Conservation (phyloP, 2,329 filamentous ascomycete species). For the Dryadomyces sulphureus region DNA sequence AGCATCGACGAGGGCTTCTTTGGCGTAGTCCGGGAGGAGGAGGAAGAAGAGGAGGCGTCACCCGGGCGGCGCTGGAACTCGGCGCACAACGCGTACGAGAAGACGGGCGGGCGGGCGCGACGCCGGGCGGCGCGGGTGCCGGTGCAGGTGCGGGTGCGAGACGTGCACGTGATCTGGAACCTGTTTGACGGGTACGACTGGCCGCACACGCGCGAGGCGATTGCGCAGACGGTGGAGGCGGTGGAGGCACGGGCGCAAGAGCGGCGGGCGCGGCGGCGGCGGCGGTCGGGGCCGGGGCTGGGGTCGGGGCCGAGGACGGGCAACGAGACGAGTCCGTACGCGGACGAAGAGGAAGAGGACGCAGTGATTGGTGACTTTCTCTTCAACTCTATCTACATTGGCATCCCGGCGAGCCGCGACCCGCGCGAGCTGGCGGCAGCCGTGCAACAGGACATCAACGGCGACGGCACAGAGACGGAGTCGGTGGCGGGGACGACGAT, state of each 20-base stretch:
- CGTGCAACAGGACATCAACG: conserved; percentile 75
- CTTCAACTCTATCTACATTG: conserved; percentile 98
- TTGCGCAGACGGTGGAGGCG: conserved; percentile 75
- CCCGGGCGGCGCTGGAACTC: conserved; percentile 60
- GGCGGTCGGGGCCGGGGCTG: conserved; percentile 27
- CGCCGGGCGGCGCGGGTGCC: conserved; percentile 40
- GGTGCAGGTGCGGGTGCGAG: conserved; percentile 62
- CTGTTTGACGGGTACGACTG: conserved; percentile 97
- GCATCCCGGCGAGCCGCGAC: conserved; percentile 73
- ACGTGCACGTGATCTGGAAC: conserved; percentile 94
- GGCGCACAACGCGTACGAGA: conserved; percentile 52
- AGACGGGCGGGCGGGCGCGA: neutral
- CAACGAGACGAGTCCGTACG: conserved; percentile 19
- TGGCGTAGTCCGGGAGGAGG: conserved; percentile 42
- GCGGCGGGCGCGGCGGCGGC: conserved; percentile 43
- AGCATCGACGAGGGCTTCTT: conserved; percentile 71
- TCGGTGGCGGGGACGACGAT: conserved; percentile 53
- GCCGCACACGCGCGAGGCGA: conserved; percentile 72
- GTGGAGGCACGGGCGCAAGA: conserved; percentile 75
- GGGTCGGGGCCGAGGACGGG: conserved; percentile 14
- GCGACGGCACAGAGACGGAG: conserved; percentile 51
- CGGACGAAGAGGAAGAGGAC: conserved; percentile 63
- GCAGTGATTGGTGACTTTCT: conserved; percentile 86
- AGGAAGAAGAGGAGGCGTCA: conserved; percentile 26
- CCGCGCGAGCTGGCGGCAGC: conserved; percentile 65